Conservation (phyloP, 2,329 filamentous ascomycete genomes). For the Stachybotrys chartarum region DNA sequence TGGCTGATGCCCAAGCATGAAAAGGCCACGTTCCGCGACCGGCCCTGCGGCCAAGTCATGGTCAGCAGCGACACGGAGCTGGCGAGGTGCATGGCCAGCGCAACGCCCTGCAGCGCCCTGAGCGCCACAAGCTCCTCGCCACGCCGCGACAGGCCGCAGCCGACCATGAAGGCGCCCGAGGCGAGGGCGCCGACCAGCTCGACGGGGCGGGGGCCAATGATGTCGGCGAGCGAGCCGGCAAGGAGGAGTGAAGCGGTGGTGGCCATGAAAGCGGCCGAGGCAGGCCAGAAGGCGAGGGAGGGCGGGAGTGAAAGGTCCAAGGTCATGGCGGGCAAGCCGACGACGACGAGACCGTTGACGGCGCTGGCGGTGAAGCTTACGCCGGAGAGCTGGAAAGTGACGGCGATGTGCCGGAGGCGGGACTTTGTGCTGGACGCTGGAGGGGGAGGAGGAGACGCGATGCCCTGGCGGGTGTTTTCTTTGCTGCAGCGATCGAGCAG, state of each 20-base stretch:
- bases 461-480: no score
- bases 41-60: conserved; percentile 19
- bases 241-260: conserved; percentile 28
- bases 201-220: conserved; percentile 23
- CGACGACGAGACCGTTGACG: conserved; percentile 23
- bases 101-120: conserved; percentile 32
- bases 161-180: conserved; percentile 21
- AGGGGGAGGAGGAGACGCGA: no score
- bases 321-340: conserved; percentile 33
- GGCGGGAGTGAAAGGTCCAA: conserved; percentile 22
- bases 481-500: no score
- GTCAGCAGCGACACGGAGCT: conserved; percentile 28
- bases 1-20: conserved; percentile 36
- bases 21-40: conserved; percentile 32
- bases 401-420: conserved; percentile 9
- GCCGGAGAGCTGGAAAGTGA: conserved; percentile 14
- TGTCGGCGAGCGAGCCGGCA: conserved; percentile 30
- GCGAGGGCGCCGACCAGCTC: conserved; percentile 24
- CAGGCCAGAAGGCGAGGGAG: conserved; percentile 30
- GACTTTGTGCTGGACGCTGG: conserved; percentile 1
- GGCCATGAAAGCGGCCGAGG: conserved; percentile 25
- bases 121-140: conserved; percentile 28
- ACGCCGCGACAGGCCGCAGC: conserved; percentile 17
- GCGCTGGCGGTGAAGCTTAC: conserved; percentile 16
- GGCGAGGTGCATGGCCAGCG: conserved; percentile 25